phyloP scores from a whole-genome alignment of 768 basidiomycete genomes.

The Russula olivacea region DNA sequence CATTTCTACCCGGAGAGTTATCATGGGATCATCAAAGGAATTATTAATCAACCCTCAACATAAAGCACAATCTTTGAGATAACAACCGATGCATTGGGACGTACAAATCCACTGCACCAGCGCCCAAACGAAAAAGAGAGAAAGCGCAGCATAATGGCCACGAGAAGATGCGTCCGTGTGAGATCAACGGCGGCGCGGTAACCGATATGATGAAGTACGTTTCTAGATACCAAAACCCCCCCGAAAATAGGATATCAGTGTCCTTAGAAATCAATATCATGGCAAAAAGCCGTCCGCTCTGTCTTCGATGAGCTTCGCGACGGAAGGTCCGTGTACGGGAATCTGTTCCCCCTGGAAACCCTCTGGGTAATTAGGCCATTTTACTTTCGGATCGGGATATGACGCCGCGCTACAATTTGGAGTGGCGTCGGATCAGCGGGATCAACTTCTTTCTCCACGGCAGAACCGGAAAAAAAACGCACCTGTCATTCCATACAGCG shows the following conservation, averaged over 20 bases:
- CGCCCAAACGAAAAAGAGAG: background rate
- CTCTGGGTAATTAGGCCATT: slow-evolving; percentile 64
- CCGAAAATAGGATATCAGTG: background rate
- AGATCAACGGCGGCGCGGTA: background rate
- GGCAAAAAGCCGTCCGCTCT: slow-evolving; percentile 40
- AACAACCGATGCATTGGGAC: background rate
- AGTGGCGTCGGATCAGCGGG: background rate
- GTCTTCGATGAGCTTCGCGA: slow-evolving; percentile 69
- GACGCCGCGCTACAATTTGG: slow-evolving; percentile 33
- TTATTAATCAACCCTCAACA: background rate
- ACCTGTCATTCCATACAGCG: slow-evolving; percentile 79
- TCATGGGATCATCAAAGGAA: background rate
- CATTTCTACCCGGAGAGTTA: background rate
- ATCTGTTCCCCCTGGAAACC: slow-evolving; percentile 80
- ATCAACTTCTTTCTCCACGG: background rate
- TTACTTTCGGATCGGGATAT: slow-evolving; percentile 46
- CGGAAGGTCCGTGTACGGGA: slow-evolving; percentile 58
- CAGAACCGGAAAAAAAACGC: slow-evolving; percentile 27
- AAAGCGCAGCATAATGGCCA: background rate
- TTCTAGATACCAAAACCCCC: background rate
- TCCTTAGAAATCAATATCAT: background rate
- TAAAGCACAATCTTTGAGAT: background rate
- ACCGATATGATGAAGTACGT: background rate
- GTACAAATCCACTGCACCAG: background rate
- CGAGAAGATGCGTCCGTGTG: background rate